These are phyloP conservation scores for Cyberlindnera nakhonratchasimensis DNA, from an alignment of 805 yeast genomes.

Conservation along the genomic window DNA sequence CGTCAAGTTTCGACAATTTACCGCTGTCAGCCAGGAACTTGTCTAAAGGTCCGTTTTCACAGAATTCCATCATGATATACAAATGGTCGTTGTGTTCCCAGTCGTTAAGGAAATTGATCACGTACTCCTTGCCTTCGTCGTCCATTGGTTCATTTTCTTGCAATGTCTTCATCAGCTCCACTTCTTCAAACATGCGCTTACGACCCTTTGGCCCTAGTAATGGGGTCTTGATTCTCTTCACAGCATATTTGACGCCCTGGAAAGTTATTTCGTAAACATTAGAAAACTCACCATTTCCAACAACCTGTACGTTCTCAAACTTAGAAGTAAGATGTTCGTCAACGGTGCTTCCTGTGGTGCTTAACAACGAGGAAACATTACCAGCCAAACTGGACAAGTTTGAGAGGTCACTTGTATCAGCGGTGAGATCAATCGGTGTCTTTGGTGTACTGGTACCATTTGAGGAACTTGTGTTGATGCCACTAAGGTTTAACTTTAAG, in stretches of 20 bases:
- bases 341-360: slow-evolving; percentile 24
- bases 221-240: slow-evolving; percentile 77
- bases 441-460: slow-evolving; percentile 30
- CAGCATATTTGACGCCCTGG: slow-evolving; percentile 69
- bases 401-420: slow-evolving; percentile 20
- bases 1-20: slow-evolving; percentile 76
- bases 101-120: slow-evolving; percentile 74
- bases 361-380: slow-evolving; percentile 18
- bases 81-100: slow-evolving; percentile 78
- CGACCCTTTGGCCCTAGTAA: slow-evolving; percentile 55
- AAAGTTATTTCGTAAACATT: slow-evolving; percentile 78
- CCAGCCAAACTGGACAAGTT: slow-evolving; percentile 24
- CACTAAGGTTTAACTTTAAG: slow-evolving; percentile 9
- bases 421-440: slow-evolving; percentile 26
- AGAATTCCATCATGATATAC: slow-evolving; percentile 91
- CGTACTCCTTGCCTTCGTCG: slow-evolving; percentile 69
- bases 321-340: slow-evolving; percentile 46
- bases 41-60: slow-evolving; percentile 90
- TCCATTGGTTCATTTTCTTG: slow-evolving; percentile 38
- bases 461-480: slow-evolving; percentile 21
- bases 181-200: slow-evolving; percentile 66
- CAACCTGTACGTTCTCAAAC: slow-evolving; percentile 58
- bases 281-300: slow-evolving; percentile 90
- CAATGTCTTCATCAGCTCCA: slow-evolving; percentile 54
- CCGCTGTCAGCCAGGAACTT: slow-evolving; percentile 76